Base-by-base conservation (phyloP, 371 early-diverging fungal species). In the Rhizomucor miehei region DNA sequence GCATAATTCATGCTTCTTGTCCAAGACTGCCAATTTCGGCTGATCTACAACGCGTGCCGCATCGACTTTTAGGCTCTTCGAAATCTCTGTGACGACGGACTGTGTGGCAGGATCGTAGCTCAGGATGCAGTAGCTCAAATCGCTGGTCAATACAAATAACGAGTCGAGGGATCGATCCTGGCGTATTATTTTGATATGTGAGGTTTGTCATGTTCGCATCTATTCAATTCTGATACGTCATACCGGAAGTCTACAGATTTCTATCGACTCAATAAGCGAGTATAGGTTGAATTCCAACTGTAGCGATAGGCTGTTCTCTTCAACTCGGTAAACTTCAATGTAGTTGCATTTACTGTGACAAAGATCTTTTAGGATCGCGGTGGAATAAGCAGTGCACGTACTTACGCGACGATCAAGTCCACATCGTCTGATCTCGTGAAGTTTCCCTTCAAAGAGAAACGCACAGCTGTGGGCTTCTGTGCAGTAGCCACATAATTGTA, bases 261-360 rank as follows among this genome's bases (percentile, higher is more conserved):
- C 59, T 52, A 91, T 38, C 1, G 69, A 61, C 2, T 77, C 70
- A 24, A 91, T 79, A 17, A 83, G 76, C n/a, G 87, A 88, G 68
- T 82, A 80, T 2, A 89, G 50, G 0, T 74, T 67, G 53, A 81
- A 77, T 49, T 84, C 84, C 47, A 74, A 63, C 20, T 81, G 66
- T 10, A 71, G 62, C 35, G 71, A 69, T 40, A 90, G 64, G 5
- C 65, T 63, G 38, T 76, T 71, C 13, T 62, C 60, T 2, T 55
- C 66, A n/a, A 75, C 54, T 17, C 67, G 48, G 56, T 73, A 80
- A 12, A 91, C 63, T 55, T 89, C 87, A 9, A 89, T 63, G 11
- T 82, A 75, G 21, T 81, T 84, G 17, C 77, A 67, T 56, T 88
- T 88, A 51, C 88, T 88, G 52, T 25, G 17, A 17, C 38, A 50